Percentiles rank a stretch among this genome's conserved stretches.
Conservation (phyloP, 2,329 filamentous ascomycete genomes). For the Epichloe coenophiala region DNA sequence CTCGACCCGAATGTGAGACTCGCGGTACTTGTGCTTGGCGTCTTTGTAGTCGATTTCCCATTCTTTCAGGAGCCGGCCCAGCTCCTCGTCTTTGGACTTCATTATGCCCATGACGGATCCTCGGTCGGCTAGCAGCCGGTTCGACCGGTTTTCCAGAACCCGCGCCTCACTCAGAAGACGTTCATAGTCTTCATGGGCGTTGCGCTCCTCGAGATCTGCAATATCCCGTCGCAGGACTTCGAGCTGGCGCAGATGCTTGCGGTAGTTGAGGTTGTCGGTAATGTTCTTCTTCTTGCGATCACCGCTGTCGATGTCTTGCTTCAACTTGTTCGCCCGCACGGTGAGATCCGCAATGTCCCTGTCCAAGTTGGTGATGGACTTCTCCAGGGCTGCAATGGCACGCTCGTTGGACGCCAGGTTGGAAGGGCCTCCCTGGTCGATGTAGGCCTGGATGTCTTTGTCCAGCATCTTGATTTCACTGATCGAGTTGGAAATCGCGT, state of each 20-base stretch:
- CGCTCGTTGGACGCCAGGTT: conserved; percentile 57
- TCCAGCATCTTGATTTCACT: conserved; percentile 66
- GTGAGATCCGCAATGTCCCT: conserved; percentile 54
- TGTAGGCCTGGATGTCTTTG: conserved; percentile 66
- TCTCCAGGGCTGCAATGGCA: conserved; percentile 55
- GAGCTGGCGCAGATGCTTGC: conserved; percentile 58
- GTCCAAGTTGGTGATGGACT: conserved; percentile 51
- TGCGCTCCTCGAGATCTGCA: conserved; percentile 57
- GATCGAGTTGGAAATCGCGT: conserved; percentile 58
- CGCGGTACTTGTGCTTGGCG: conserved; percentile 66
- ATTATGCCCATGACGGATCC: conserved; percentile 64
- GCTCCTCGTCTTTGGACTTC: conserved; percentile 72
- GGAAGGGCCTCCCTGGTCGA: conserved; percentile 58
- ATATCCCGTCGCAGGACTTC: conserved; percentile 58
- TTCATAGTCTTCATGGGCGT: conserved; percentile 71
- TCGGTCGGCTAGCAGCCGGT: conserved; percentile 57
- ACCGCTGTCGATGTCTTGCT: conserved; percentile 63
- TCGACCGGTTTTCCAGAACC: conserved; percentile 52
- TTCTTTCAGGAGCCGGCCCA: conserved; percentile 58
- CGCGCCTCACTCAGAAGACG: conserved; percentile 58
- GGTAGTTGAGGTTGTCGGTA: conserved; percentile 74
- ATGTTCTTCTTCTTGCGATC: conserved; percentile 79
- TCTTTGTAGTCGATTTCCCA: conserved; percentile 82
- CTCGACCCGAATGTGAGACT: conserved; percentile 77
- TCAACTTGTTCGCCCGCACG: conserved; percentile 61